Evolutionary conservation across 2,329 filamentous ascomycete species (phyloP).

Genomic region (Bertia moriformis): DNA sequence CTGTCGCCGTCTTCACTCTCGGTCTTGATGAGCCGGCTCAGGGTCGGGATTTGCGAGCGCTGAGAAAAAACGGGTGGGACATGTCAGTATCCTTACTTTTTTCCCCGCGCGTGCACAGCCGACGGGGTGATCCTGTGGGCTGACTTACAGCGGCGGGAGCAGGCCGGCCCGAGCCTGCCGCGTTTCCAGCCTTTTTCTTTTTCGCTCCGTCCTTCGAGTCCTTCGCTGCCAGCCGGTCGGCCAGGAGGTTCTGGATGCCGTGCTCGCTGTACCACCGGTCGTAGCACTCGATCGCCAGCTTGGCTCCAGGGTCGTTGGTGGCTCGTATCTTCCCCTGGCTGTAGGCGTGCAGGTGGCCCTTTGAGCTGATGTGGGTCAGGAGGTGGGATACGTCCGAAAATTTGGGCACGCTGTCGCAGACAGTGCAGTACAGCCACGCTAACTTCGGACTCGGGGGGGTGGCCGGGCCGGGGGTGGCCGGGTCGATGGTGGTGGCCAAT

Average conservation of each 20-base stretch:
- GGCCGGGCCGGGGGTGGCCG: no score
- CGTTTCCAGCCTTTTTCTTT: conserved; percentile 11
- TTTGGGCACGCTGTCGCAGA: conserved; percentile 64
- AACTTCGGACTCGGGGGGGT: no score
- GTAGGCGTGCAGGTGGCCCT: conserved; percentile 74
- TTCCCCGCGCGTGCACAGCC: no score
- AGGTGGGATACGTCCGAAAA: conserved; percentile 89
- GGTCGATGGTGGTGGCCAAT: no score
- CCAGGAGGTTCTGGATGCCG: conserved; percentile 58
- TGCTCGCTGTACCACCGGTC: conserved; percentile 66
- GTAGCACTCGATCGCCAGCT: conserved; percentile 48
- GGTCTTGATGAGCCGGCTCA: background rate
- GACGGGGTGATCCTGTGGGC: no score
- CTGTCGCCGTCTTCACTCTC: background rate
- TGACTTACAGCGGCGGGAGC: no score
- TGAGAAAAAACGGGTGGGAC: no score
- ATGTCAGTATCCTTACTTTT: no score
- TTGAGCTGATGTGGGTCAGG: conserved; percentile 82
- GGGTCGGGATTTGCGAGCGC: background rate
- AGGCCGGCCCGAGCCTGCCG: no score
- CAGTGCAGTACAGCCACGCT: conserved; percentile 66
- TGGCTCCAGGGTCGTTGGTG: conserved; percentile 47
- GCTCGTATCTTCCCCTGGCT: conserved; percentile 68
- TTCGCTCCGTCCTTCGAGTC: conserved; percentile 43
- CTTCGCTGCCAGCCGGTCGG: conserved; percentile 65